Evolutionary conservation across 2,329 filamentous ascomycete genomes (phyloP).

Genomic region (Clarireedia homoeocarpa): DNA sequence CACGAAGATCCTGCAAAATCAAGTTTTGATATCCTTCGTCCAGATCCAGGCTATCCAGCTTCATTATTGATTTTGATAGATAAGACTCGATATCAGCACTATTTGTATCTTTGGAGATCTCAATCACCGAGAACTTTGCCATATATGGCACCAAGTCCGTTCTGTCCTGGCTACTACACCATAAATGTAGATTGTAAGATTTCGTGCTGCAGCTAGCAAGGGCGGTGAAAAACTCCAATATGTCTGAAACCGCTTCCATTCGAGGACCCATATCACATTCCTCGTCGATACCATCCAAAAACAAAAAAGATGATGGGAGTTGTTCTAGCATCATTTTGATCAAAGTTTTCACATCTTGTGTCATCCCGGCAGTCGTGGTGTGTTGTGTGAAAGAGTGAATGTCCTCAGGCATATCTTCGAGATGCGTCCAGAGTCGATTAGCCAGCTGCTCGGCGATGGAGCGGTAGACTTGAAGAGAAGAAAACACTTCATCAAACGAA

Average conservation of each 20-base stretch:
- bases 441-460: neutral
- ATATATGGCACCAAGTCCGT: neutral
- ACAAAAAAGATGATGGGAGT: neutral
- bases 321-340: neutral
- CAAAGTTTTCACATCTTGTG: neutral
- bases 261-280: neutral
- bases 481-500: neutral
- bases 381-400: slow-evolving; percentile 4
- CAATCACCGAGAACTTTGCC: neutral
- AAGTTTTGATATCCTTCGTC: slow-evolving; percentile 1
- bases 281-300: slow-evolving; percentile 1
- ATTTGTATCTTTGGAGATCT: neutral
- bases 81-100: slow-evolving; percentile 1
- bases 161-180: slow-evolving; percentile 3
- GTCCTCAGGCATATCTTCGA: slow-evolving; percentile 2
- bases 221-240: neutral
- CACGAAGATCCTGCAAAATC: neutral
- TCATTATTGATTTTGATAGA: neutral
- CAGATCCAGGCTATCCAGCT: neutral
- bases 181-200: neutral
- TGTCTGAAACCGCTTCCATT: neutral
- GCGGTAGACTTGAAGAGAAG: neutral
- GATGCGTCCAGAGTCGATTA: neutral
- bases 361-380: neutral
- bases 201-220: neutral